Base-by-base conservation (phyloP, 1,139 yeast species). In the Geotrichum australiense region DNA sequence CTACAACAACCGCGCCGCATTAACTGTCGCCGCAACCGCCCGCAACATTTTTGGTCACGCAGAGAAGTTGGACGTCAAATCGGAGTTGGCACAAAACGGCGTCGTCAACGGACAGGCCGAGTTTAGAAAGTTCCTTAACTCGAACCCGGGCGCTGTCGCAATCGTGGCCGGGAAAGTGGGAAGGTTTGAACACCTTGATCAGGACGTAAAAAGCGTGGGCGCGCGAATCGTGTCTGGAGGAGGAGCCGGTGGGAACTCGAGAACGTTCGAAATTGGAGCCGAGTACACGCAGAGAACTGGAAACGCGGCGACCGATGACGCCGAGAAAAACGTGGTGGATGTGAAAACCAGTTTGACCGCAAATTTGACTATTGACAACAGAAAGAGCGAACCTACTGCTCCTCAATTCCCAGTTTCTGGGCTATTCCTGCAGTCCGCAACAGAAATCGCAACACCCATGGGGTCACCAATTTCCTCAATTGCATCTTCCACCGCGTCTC, bases 31-130 rank as follows among this genome's bases (percentile, higher is more conserved):
- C 10, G 54, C 53, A 19, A 87, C 81, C 56, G 67, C 82, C 58
- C 72, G 78, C 41, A 89, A 91, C 58, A 63, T 85, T 8, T 77
- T 87, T 61, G 96, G 96, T 0, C 96, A 95, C 2, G 96, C 91
- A 6, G 98, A 91, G 58, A 70, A 70, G 35, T 56, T 89, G 18
- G 71, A 77, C 22, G 68, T 87, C 95, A 89, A 61, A 86, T 95
- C 2, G 76, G 80, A 5, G 63, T 74, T 19, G 96, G 95, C 14
- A 80, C 94, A 2, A 76, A 83, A 47, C 89, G 94, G 3, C 74
- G 76, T 49, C n/a, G n/a, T n/a, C n/a, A n/a, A n/a, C n/a, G n/a
- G n/a, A n/a, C n/a, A n/a, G n/a, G n/a, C n/a, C n/a, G n/a, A n/a
- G n/a, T n/a, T n/a, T n/a, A n/a, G n/a, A n/a, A n/a, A n/a, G n/a